Percentiles rank a stretch among this genome's conserved stretches.
Conservation (phyloP, 495 filamentous ascomycete genomes). For the Hypoxylon trugodes region DNA sequence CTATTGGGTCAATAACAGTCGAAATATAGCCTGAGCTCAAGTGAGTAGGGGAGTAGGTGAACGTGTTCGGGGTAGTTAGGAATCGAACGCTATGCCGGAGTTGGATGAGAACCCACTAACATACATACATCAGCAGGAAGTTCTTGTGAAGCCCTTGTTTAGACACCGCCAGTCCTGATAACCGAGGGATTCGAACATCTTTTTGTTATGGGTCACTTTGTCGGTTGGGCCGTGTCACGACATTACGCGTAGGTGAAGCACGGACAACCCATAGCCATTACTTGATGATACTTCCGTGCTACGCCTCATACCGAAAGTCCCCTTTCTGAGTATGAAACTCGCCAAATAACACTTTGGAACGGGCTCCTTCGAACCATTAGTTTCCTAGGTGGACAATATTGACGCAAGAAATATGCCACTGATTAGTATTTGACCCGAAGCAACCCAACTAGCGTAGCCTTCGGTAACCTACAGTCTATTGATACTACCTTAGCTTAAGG, state of each 20-base stretch:
- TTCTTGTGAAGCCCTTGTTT: background rate
- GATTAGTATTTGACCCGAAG: background rate
- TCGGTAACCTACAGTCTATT: background rate
- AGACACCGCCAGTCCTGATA: background rate
- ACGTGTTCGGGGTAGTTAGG: background rate
- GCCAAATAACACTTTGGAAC: background rate
- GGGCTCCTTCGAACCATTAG: background rate
- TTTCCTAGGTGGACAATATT: background rate
- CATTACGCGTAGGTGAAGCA: background rate
- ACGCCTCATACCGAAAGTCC: background rate
- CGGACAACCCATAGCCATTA: background rate
- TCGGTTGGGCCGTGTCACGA: background rate
- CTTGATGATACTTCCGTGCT: background rate
- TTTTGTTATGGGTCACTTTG: too few relatives aligned
- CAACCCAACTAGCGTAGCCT: background rate
- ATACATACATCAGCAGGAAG: conserved; percentile 1
- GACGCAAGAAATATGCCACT: background rate
- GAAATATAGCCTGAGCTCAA: background rate
- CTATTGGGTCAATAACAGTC: background rate
- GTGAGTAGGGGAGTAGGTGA: background rate
- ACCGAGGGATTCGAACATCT: background rate
- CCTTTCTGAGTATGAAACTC: background rate
- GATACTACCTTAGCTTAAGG: background rate
- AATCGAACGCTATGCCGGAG: conserved; percentile 4
- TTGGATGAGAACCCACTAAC: conserved; percentile 12